phyloP scores from a whole-genome alignment of 1,284 basidiomycete genomes.

The Sphagnurus paluster region DNA sequence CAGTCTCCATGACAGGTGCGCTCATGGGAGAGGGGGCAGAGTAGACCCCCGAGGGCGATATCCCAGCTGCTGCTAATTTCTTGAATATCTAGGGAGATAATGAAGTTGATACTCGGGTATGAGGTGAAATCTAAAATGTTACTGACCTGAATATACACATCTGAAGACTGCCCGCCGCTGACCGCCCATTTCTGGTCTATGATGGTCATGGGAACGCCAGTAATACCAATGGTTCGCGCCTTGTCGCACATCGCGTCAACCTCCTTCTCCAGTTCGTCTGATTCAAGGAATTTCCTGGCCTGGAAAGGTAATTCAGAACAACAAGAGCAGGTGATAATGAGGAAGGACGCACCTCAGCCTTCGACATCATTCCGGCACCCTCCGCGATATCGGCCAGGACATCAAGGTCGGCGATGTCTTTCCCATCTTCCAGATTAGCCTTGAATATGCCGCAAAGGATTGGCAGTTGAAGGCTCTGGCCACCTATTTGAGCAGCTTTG shows the following conservation, averaged over 20 bases:
- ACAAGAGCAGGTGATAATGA: slow-evolving; percentile 3
- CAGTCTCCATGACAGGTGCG: slow-evolving; percentile 29
- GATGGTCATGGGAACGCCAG: slow-evolving; percentile 78
- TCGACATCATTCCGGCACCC: slow-evolving; percentile 58
- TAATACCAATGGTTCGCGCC: slow-evolving; percentile 70
- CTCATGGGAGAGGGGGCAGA: slow-evolving; percentile 32
- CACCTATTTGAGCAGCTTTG: slow-evolving; percentile 70
- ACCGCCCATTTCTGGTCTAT: slow-evolving; percentile 81
- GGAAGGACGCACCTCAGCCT: slow-evolving; percentile 51
- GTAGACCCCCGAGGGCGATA: slow-evolving; percentile 20
- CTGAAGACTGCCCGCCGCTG: slow-evolving; percentile 70
- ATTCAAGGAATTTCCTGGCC: slow-evolving; percentile 63
- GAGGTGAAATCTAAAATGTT: neutral
- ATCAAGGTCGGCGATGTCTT: slow-evolving; percentile 61
- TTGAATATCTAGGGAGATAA: slow-evolving; percentile 39
- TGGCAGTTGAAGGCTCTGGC: slow-evolving; percentile 60
- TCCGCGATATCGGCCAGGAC: slow-evolving; percentile 66
- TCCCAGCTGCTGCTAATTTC: slow-evolving; percentile 40
- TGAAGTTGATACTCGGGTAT: neutral
- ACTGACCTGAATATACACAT: slow-evolving; percentile 70
- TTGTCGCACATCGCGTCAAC: slow-evolving; percentile 69
- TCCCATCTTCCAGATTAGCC: slow-evolving; percentile 62
- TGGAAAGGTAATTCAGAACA: slow-evolving; percentile 23
- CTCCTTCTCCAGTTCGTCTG: slow-evolving; percentile 66
- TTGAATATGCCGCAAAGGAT: slow-evolving; percentile 64